These are phyloP conservation scores for Fusarium aywerte DNA, from an alignment of 2,329 filamentous ascomycete genomes.

Conservation along the genomic window DNA sequence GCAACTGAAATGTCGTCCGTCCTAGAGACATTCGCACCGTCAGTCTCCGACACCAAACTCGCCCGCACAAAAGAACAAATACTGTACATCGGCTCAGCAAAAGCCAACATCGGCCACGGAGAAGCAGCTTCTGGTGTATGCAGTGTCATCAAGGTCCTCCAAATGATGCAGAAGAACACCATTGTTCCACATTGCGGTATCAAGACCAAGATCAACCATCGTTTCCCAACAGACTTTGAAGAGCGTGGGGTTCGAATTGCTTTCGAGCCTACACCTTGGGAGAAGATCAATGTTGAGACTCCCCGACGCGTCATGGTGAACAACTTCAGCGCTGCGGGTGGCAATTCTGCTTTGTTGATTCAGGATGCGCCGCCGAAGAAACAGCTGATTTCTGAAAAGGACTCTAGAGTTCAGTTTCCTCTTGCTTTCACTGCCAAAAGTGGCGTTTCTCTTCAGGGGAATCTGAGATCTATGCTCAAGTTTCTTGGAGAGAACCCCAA, in stretches of 20 bases:
- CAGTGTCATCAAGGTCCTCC: conserved; percentile 64
- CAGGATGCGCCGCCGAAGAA: conserved; percentile 60
- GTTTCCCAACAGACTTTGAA: conserved; percentile 55
- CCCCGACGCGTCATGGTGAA: conserved; percentile 67
- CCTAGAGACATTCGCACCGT: conserved; percentile 63
- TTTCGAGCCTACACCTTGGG: conserved; percentile 61
- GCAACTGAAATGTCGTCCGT: conserved; percentile 85
- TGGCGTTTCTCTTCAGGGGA: conserved; percentile 20
- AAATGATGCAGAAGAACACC: conserved; percentile 59
- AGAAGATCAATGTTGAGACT: conserved; percentile 50
- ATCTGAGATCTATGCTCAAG: conserved; percentile 20
- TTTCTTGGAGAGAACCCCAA: conserved; percentile 41
- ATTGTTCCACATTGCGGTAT: conserved; percentile 67
- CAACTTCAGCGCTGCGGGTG: conserved; percentile 77
- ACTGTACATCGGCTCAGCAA: conserved; percentile 71
- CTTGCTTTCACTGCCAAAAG: conserved; percentile 25
- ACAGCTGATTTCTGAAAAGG: conserved; percentile 55
- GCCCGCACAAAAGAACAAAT: conserved; percentile 15
- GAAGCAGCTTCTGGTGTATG: conserved; percentile 69
- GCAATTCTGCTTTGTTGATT: conserved; percentile 74
- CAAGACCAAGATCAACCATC: conserved; percentile 59
- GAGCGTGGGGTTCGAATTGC: conserved; percentile 63
- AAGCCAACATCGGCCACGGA: conserved; percentile 73
- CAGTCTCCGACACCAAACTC: background rate
- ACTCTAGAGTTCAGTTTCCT: conserved; percentile 33